Base-by-base conservation (phyloP, 805 yeast species). In the Grigorovia yakushimaensis region DNA sequence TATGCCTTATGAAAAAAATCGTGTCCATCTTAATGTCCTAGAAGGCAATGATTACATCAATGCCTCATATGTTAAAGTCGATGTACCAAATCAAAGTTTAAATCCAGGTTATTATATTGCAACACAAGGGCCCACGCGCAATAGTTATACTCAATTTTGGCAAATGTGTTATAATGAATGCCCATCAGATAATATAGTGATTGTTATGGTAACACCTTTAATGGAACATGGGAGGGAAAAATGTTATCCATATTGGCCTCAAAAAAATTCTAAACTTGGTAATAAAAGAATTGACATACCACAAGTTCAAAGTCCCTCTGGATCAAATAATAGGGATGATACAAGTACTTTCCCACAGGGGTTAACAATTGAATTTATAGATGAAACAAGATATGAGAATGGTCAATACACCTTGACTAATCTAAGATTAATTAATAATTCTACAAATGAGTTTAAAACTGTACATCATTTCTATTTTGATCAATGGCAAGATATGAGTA, bases 91-190 rank as follows among this genome's bases (percentile, higher is more conserved):
- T 5, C 62, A 58, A 38, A 52, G 56, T 17, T 38, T 47, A 19
- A 42, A 45, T 7, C 55, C 62, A 1, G 64, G 70, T 39, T 54
- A 61, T 22, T 84, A 81, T 59, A 81, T 84, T 30, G 85, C 88
- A 0, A 71, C 84, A 1, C 94, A 84, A 57, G 94, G 91, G 1
- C 98, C 98, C 1, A 68, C 83, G n/a, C 66, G 62, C 13, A 67
- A 70, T 33, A 89, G 98, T 0, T 73, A 78, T 51, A 78, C 78
- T 3, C 95, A 93, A 61, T 91, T 93, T 59, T 93, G 97, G 96
- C 86, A 82, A 52, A 84, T 88, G 77, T 74, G 86, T 11, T 72
- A 78, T 44, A 78, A 82, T 42, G 75, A 82, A 54, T 64, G 73
- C 23, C 73, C 79, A 3, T 73, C 79, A 5, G 64, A 81, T 2